Conservation (phyloP, 2,329 filamentous ascomycete genomes). For the Massarina eburnea region DNA sequence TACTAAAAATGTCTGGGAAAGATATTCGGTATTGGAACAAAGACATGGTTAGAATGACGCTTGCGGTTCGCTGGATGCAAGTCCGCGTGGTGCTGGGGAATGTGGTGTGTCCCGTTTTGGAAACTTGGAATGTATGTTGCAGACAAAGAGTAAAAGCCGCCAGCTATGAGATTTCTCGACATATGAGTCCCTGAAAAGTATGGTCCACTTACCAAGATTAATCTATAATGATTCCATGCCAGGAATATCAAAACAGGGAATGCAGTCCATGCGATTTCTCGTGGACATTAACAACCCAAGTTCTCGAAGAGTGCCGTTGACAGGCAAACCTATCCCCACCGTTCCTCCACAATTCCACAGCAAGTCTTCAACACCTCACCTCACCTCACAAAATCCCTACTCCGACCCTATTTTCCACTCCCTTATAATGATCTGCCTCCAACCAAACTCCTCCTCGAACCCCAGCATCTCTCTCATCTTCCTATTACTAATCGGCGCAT, state of each 20-base stretch:
- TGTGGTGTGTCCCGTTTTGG: background rate
- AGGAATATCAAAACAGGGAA: too few relatives aligned
- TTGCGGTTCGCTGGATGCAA: background rate
- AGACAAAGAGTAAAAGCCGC: background rate
- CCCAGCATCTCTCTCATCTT: conserved; percentile 61
- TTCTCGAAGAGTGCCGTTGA: too few relatives aligned
- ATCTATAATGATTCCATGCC: too few relatives aligned
- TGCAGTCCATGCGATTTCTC: too few relatives aligned
- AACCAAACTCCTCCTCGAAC: conserved; percentile 59
- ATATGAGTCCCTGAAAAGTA: too few relatives aligned
- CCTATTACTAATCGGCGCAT: conserved; percentile 60
- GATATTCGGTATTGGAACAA: background rate
- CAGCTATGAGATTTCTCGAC: background rate
- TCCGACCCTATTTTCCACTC: background rate
- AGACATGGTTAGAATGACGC: background rate
- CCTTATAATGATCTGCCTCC: conserved; percentile 39
- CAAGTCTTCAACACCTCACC: too few relatives aligned
- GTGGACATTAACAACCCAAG: too few relatives aligned
- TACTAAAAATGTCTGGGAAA: background rate
- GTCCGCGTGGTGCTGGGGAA: background rate
- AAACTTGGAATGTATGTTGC: background rate
- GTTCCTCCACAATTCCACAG: too few relatives aligned
- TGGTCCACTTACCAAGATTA: too few relatives aligned
- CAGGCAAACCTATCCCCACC: too few relatives aligned
- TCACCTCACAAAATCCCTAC: background rate